phyloP scores from a whole-genome alignment of 441 rosid species.

The Francoa sonchifolia region DNA sequence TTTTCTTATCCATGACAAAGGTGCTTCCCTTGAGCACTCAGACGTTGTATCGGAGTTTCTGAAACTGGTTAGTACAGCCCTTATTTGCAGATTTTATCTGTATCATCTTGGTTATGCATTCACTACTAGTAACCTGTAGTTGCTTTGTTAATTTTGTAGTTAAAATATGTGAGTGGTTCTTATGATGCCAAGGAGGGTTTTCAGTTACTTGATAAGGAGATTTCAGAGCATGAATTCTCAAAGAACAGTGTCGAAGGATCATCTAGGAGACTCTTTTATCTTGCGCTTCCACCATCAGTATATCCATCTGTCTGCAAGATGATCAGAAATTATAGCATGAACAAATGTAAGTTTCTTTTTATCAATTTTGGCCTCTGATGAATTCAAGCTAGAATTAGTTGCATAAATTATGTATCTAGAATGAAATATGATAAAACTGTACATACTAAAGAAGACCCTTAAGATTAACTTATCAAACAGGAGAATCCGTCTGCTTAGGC shows the following conservation, averaged over 20 bases:
- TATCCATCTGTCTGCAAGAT: constrained; percentile 88
- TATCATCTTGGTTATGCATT: neutral
- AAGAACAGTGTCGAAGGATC: constrained; percentile 57
- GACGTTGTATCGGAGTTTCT: constrained; percentile 56
- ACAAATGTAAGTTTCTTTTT: constrained; percentile 50
- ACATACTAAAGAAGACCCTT: no score
- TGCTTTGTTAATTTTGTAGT: constrained; percentile 29
- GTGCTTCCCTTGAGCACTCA: constrained; percentile 26
- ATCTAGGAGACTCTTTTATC: constrained; percentile 81
- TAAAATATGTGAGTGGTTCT: constrained; percentile 89
- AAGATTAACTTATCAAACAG: no score
- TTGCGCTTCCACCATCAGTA: constrained; percentile 96
- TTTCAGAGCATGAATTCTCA: constrained; percentile 58
- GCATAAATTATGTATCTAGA: no score
- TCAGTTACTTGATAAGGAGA: constrained; percentile 55
- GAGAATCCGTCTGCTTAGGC: no score
- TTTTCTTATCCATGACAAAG: constrained; percentile 49
- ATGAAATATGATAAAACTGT: no score
- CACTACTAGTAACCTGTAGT: constrained; percentile 4
- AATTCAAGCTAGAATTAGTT: neutral
- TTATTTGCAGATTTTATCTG: constrained; percentile 2
- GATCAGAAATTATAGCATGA: constrained; percentile 74
- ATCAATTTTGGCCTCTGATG: neutral
- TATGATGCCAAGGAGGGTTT: constrained; percentile 85
- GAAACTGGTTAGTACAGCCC: constrained; percentile 51